Evolutionary conservation across 1,284 basidiomycete genomes (phyloP).

Genomic region (Clitocybe nebularis): DNA sequence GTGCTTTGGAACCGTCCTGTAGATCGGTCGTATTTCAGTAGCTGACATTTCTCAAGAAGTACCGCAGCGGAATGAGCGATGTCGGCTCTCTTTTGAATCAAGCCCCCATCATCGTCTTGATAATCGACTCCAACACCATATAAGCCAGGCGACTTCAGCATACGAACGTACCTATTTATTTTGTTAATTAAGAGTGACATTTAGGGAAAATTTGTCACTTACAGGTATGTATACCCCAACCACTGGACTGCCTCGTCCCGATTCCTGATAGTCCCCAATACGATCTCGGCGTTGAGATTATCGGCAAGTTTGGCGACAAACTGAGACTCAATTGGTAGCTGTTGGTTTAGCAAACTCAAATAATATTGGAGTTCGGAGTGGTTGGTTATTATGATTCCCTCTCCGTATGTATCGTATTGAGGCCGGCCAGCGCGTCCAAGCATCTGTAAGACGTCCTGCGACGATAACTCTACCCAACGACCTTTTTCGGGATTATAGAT

Average conservation of each 20-base stretch:
- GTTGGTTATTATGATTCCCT: slow-evolving; percentile 99
- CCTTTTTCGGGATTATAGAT: slow-evolving; percentile 99
- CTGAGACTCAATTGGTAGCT: slow-evolving; percentile 96
- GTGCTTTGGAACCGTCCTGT: slow-evolving; percentile 89
- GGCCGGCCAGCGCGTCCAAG: slow-evolving; percentile 96
- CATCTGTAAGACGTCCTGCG: slow-evolving; percentile 98
- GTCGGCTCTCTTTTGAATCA: slow-evolving; percentile 94
- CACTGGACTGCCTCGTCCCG: slow-evolving; percentile 97
- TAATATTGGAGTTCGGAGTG: slow-evolving; percentile 98
- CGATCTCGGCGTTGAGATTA: slow-evolving; percentile 97
- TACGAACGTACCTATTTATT: slow-evolving; percentile 80
- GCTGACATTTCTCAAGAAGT: slow-evolving; percentile 89
- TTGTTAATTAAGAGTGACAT: background rate
- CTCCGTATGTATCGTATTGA: slow-evolving; percentile 96
- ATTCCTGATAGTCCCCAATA: slow-evolving; percentile 93
- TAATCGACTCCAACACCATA: slow-evolving; percentile 93
- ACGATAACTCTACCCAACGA: slow-evolving; percentile 93
- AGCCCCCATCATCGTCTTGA: slow-evolving; percentile 76
- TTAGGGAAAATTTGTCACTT: slow-evolving; percentile 37
- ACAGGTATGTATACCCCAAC: slow-evolving; percentile 94
- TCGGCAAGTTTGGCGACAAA: slow-evolving; percentile 92
- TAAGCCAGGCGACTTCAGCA: slow-evolving; percentile 87
- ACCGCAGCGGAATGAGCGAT: slow-evolving; percentile 94
- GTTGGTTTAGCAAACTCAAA: slow-evolving; percentile 89
- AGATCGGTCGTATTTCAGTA: slow-evolving; percentile 91